Base-by-base conservation (phyloP, 2,329 filamentous ascomycete species). In the Botrytis pseudocinerea region DNA sequence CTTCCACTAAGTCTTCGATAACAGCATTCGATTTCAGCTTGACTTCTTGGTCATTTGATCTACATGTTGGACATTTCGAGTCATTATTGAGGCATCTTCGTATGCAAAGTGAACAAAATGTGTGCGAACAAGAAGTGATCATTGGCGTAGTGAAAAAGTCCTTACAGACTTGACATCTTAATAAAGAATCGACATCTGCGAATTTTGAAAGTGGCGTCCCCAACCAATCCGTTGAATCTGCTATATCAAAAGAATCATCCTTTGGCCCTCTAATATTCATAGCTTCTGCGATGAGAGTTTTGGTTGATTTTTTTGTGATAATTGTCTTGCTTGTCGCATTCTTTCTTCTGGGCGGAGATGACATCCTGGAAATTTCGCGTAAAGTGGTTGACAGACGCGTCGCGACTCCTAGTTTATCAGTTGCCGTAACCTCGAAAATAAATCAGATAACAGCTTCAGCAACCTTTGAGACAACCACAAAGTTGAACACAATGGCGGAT, bases 101-200 rank as follows among this genome's bases (percentile, higher is more conserved):
- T 81, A 99, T 98, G 82, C 96, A 99, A 71, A 97, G 85, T 10
- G 95, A 98, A 85, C 96, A 99, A 80, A 99, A 99, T 0, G 96
- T 98, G 81, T 99, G 96, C 71, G 90, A 92, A 84, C 96, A 99
- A 1, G 93, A 93, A 0, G 96, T 99, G 75, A 98, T 91, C 89
- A 99, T 96, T 0, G 96, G 96, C 69, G 94, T 97, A 75, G 90
- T 90, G 84, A 93, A 98, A 83, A 98, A 97, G 82, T 99, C 97
- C 82, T 98, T 98, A 88, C 96, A 99, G 74, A 99, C 93, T 82
- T 98, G 93, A 83, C 96, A 99, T 78, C 96, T 93, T 32, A 99
- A 86, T 4, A 94, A 90, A 74, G 92, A 90, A 80, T 99, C 96
- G 75, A 99, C 89, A 22, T 88, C 84, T 65, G 90, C 86, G 71